Evolutionary conservation across 2,329 filamentous ascomycete genomes (phyloP), one percentile per base, ranked within the genome.

Genomic region (Colletotrichum noveboracense): DNA sequence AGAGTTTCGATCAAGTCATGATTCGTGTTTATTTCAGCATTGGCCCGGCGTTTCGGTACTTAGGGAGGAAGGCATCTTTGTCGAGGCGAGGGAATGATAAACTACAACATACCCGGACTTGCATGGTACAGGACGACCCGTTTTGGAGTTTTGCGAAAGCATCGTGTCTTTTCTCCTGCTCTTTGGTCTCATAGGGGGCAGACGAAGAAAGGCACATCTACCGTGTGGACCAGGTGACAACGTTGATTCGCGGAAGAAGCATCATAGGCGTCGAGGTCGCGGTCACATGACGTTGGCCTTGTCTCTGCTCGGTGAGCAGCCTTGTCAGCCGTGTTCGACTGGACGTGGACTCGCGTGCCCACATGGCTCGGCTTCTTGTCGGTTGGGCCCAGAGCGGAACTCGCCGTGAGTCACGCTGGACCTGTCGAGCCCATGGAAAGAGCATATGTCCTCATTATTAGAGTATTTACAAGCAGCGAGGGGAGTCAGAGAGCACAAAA

Each of bases 101-200:
- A 77, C 71, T 71, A 77, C 76, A 77, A 77, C 76, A 77, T 77
- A 75, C 76, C 76, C 75, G 68, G 76, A 73, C 65, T 75, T 75
- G 74, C 76, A 78, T 78, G 67, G 68, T 77, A 77, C 61, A 76
- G 76, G 76, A 74, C 76, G 74, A 76, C 66, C 66, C 69, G 58
- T 66, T 76, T 72, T 73, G 76, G 76, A 77, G 76, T 77, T 77
- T 76, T 76, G 76, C 61, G 73, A 66, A 73, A 76, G 55, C 64
- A 77, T 66, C 56, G 52, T 76, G 52, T 77, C 68, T 76, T 65
- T 62, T 68, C 38, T 61, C 58, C 43, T 70, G 58, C 38, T 34
- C 32, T 66, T 74, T 71, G 52, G 58, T 48, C 30, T 52, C 56
- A 58, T 67, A 24, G 26, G 36, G 48, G 38, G 43, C 56, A 66